Evolutionary conservation across 2,329 filamentous ascomycete species (phyloP).

Genomic region (Talaromyces sp.): DNA sequence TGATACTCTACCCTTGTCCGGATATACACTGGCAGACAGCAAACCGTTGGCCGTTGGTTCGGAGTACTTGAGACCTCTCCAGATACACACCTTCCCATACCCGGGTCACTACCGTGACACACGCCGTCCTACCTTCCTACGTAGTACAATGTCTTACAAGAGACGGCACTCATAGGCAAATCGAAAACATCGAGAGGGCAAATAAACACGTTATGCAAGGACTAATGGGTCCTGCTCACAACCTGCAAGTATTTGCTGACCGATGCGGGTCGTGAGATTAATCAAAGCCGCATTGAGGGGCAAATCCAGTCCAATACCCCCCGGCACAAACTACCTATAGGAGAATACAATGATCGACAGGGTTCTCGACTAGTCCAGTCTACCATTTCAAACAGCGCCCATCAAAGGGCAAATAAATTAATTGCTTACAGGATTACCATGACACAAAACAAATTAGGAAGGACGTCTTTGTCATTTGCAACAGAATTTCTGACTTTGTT

Average conservation of each 20-base stretch:
- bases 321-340: not conserved
- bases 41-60: not conserved
- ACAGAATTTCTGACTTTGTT: too few relatives aligned
- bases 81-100: not conserved
- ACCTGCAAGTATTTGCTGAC: not conserved
- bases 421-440: not conserved
- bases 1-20: not conserved
- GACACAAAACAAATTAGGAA: not conserved
- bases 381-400: not conserved
- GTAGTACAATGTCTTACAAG: not conserved
- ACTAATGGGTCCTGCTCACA: not conserved
- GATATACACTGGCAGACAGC: not conserved
- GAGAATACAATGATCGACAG: conserved; percentile 1
- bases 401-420: not conserved
- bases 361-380: not conserved
- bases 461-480: not conserved
- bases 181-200: not conserved
- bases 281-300: not conserved
- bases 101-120: not conserved
- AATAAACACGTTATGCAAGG: not conserved
- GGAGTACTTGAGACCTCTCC: not conserved
- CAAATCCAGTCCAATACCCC: not conserved
- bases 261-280: not conserved
- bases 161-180: not conserved
- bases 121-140: not conserved